Evolutionary conservation across 176 grass and related monocot species (phyloP).

Genomic region (Guadua angustifolia): DNA sequence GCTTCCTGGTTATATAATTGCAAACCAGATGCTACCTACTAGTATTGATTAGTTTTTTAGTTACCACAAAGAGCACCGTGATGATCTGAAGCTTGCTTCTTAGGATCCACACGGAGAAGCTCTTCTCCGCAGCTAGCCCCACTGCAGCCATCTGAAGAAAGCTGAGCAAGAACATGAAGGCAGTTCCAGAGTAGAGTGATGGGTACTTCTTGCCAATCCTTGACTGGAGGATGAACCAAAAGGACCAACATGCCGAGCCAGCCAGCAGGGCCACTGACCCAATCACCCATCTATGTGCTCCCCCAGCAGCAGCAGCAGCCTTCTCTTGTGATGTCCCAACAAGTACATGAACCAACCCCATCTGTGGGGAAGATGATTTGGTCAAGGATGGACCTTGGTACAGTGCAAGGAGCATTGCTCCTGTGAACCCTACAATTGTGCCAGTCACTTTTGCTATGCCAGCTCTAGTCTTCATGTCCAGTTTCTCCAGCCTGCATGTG

Average conservation of each 20-base stretch:
- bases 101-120: conserved; percentile 53
- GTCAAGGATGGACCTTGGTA: conserved; percentile 66
- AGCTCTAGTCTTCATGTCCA: conserved; percentile 56
- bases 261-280: conserved; percentile 64
- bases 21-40: background rate
- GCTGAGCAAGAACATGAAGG: conserved; percentile 62
- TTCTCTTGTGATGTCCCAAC: too few relatives aligned
- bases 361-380: background rate
- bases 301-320: background rate
- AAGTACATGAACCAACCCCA: too few relatives aligned
- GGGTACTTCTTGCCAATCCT: conserved; percentile 70
- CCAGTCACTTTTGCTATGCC: conserved; percentile 66
- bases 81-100: conserved; percentile 58
- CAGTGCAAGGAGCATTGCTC: conserved; percentile 60
- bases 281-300: conserved; percentile 46
- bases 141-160: conserved; percentile 65
- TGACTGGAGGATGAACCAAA: conserved; percentile 73
- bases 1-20: too few relatives aligned
- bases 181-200: conserved; percentile 53
- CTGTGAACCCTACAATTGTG: conserved; percentile 53
- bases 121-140: conserved; percentile 43
- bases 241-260: conserved; percentile 53
- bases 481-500: conserved; percentile 49
- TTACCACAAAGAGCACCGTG: conserved; percentile 61
- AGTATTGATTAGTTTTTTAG: background rate